These are phyloP conservation scores for Neopestalotiopsis sp. DNA, from an alignment of 2,329 filamentous ascomycete species.

Conservation along the genomic window DNA sequence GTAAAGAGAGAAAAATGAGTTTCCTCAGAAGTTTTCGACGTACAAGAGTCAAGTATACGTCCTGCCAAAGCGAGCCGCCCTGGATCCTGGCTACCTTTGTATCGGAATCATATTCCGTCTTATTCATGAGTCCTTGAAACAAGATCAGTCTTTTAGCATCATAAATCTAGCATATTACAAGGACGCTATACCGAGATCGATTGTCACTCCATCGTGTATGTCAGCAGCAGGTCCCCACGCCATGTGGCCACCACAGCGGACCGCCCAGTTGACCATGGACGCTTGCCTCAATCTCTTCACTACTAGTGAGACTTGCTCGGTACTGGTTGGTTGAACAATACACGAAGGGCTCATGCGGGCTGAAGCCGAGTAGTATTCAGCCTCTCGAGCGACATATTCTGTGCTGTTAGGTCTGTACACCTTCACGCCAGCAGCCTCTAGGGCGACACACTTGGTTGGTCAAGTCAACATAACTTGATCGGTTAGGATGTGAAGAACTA, in stretches of 20 bases:
- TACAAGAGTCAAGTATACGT: slow-evolving; percentile 5
- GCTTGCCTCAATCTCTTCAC: slow-evolving; percentile 22
- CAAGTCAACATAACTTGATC: background rate
- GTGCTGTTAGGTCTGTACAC: slow-evolving; percentile 3
- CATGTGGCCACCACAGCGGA: slow-evolving; percentile 22
- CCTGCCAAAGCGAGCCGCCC: slow-evolving; percentile 1
- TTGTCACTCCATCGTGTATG: slow-evolving; percentile 23
- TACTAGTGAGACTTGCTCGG: slow-evolving; percentile 17
- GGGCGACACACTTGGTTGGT: background rate
- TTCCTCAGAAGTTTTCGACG: background rate
- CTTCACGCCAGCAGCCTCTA: slow-evolving; percentile 1
- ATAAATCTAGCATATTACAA: no score
- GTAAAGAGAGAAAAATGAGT: background rate
- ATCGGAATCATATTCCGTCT: slow-evolving; percentile 33
- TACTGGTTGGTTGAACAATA: slow-evolving; percentile 13
- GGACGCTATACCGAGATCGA: slow-evolving; percentile 18
- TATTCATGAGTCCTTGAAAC: slow-evolving; percentile 32
- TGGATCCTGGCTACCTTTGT: slow-evolving; percentile 33
- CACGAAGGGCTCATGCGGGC: slow-evolving; percentile 15
- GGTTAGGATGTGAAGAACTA: background rate
- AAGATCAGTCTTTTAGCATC: background rate
- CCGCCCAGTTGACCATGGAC: slow-evolving; percentile 20
- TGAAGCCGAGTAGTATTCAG: slow-evolving; percentile 13
- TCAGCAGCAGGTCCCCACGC: slow-evolving; percentile 17
- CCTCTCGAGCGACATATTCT: slow-evolving; percentile 3